Base-by-base conservation (phyloP, 2,329 filamentous ascomycete species). In the Trichophyton benhamiae region DNA sequence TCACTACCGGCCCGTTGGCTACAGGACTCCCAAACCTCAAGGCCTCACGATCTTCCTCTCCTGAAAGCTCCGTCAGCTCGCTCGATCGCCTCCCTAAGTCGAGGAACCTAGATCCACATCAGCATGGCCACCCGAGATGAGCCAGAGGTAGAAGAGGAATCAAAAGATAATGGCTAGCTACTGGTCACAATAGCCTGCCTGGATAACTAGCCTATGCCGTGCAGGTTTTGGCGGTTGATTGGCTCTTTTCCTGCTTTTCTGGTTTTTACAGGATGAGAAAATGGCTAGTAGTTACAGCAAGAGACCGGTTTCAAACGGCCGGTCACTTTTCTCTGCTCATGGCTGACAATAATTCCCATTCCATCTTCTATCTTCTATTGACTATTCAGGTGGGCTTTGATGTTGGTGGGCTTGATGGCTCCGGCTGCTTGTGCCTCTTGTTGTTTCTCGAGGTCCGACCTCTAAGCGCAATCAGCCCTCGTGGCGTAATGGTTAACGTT, bases 401-500 rank as follows among this genome's bases (percentile, higher is more conserved):
- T 20, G 20, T 20, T 20, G 20, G n/a, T n/a, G n/a, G n/a, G n/a
- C n/a, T n/a, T n/a, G n/a, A n/a, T n/a, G n/a, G n/a, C n/a, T n/a
- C n/a, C n/a, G n/a, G 22, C 22, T 25, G 3, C 22, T 25, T 3
- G 2, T 41, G 2, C n/a, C 25, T 27, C 25, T 58, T 41, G 41
- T 17, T 42, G 7, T 25, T 38, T 53, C 30, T n/a, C 22, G 20
- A 5, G 22, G 25, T 3, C 13, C 17, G 3, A 25, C 30, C 22
- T 17, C 2, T 17, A 53, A 53, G 49, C 25, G 27, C 33, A 27
- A 53, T 30, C 25, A 30, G 49, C 49, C 49, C 49, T 53, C 49
- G 49, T 53, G 49, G 49, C 49, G 49, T 53, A 53, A 53, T 53
- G 49, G 49, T 53, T 53, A 53, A 53, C 49, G 49, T 33, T 53